These are phyloP conservation scores for Boletellus ananiceps DNA, from an alignment of 768 basidiomycete genomes.

Conservation along the genomic window DNA sequence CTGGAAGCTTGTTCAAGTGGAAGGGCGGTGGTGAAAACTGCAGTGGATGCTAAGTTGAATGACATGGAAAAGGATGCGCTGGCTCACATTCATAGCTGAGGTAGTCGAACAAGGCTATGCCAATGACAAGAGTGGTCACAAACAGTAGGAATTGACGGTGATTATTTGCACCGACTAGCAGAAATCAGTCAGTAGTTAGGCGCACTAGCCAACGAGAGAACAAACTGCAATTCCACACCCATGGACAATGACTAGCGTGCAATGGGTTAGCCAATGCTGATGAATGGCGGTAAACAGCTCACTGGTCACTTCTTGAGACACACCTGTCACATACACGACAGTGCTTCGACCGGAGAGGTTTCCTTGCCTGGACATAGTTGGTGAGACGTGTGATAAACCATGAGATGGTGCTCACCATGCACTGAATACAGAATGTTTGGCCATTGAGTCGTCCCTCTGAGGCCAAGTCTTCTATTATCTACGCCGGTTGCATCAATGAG, in stretches of 20 bases:
- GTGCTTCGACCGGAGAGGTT: conserved; percentile 92
- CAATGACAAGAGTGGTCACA: conserved; percentile 77
- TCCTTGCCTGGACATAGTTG: conserved; percentile 53
- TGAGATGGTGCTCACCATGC: conserved; percentile 59
- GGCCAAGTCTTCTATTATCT: conserved; percentile 91
- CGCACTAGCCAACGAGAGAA: conserved; percentile 6
- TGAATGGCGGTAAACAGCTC: conserved; percentile 28
- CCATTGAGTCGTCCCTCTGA: conserved; percentile 87
- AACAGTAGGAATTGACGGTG: conserved; percentile 97
- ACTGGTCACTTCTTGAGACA: conserved; percentile 91
- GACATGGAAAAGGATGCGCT: not conserved
- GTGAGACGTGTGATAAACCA: not conserved
- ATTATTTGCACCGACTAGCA: conserved; percentile 81
- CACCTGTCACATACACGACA: conserved; percentile 91
- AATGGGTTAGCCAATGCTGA: conserved; percentile 1
- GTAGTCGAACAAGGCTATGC: conserved; percentile 78
- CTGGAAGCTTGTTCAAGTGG: not conserved
- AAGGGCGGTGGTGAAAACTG: conserved; percentile 53
- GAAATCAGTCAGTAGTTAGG: conserved; percentile 5
- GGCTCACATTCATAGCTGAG: conserved; percentile 77
- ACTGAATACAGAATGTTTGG: conserved; percentile 93
- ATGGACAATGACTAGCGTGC: conserved; percentile 81
- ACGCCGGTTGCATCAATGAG: not conserved
- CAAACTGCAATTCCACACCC: conserved; percentile 98
- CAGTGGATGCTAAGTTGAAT: not conserved